A percentile compares a stretch with the other conserved stretches of the same genome.
Conservation (phyloP, 2,329 filamentous ascomycete species). For the Fonsecaea pugnacius region DNA sequence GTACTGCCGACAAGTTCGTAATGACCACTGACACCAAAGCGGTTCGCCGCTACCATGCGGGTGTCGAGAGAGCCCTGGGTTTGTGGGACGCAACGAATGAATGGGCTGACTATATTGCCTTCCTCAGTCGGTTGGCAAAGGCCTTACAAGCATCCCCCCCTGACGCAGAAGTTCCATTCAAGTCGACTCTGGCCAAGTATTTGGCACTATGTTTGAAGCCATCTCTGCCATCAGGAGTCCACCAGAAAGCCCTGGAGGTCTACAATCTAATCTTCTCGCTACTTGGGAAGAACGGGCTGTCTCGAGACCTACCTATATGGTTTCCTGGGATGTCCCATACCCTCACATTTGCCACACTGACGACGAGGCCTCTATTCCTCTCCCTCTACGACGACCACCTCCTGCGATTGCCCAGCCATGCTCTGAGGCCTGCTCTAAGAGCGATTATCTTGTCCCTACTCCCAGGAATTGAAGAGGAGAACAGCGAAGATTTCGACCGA, state of each 20-base stretch:
- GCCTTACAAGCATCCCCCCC: conserved; percentile 82
- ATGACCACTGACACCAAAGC: conserved; percentile 61
- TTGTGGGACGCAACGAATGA: conserved; percentile 95
- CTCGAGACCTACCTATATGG: conserved; percentile 81
- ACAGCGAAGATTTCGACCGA: conserved; percentile 93
- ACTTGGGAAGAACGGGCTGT: conserved; percentile 74
- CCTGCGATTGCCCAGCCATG: conserved; percentile 68
- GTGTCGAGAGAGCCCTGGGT: conserved; percentile 82
- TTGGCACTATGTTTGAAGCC: conserved; percentile 95
- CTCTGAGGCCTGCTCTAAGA: conserved; percentile 85
- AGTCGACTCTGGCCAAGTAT: conserved; percentile 81
- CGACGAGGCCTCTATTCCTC: conserved; percentile 83
- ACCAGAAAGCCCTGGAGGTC: conserved; percentile 95
- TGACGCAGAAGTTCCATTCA: conserved; percentile 76
- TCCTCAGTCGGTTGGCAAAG: conserved; percentile 88
- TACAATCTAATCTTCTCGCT: conserved; percentile 87
- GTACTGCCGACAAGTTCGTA: not conserved
- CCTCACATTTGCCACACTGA: conserved; percentile 90
- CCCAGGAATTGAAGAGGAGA: conserved; percentile 92
- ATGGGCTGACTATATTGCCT: conserved; percentile 99
- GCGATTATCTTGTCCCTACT: conserved; percentile 86
- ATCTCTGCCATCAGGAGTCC: conserved; percentile 88
- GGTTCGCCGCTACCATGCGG: conserved; percentile 86
- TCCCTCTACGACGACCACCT: conserved; percentile 82
- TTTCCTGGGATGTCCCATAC: conserved; percentile 87